A percentile compares a stretch with the other conserved stretches of the same genome.
phyloP scores from a whole-genome alignment of 2,329 filamentous ascomycete species.

The Tolypocladium pustulatum region DNA sequence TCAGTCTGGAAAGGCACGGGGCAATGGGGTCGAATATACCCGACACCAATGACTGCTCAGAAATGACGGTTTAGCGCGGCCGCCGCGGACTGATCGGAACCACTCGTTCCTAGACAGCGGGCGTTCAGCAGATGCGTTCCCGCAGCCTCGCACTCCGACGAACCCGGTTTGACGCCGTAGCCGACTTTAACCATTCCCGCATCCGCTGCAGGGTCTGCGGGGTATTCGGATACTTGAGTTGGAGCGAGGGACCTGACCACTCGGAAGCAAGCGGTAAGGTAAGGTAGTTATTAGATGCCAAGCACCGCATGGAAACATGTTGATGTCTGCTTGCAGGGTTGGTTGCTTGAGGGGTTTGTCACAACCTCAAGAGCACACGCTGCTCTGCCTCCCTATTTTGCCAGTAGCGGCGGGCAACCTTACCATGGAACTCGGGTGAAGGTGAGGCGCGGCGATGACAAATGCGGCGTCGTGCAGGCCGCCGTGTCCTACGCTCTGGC shows the following conservation, averaged over 20 bases:
- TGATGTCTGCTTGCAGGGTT: neutral
- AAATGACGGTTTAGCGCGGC: neutral
- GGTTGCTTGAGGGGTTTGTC: neutral
- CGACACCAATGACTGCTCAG: neutral
- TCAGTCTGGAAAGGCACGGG: neutral
- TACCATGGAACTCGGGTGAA: neutral
- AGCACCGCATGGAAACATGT: neutral
- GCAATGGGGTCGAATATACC: neutral
- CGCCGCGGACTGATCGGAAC: neutral
- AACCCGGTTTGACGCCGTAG: neutral
- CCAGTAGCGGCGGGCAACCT: neutral
- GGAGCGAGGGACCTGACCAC: neutral
- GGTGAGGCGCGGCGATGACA: neutral
- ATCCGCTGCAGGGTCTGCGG: neutral
- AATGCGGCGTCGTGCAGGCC: neutral
- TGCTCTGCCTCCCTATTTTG: neutral
- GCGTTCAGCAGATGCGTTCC: neutral
- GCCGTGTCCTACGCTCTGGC: neutral
- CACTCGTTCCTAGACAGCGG: neutral
- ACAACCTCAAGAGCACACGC: neutral
- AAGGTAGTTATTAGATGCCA: neutral
- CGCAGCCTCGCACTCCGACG: neutral
- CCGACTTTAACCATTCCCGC: neutral
- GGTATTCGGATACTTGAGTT: neutral
- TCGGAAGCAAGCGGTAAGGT: neutral